Evolutionary conservation across 805 yeast genomes (phyloP).

Genomic region (Lipomyces anomalus): DNA sequence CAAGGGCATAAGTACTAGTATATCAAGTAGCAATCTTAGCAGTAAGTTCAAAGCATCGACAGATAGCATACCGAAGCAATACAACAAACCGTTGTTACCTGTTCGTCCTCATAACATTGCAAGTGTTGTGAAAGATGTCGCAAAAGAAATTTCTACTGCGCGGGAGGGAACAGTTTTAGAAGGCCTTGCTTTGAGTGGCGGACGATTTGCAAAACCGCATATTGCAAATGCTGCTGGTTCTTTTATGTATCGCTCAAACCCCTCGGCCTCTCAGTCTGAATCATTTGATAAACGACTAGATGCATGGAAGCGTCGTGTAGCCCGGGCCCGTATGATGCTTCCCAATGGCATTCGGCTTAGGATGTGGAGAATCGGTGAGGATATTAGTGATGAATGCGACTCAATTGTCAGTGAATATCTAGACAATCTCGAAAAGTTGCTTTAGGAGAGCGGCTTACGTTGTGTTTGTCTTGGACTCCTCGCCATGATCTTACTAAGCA

Average conservation of each 20-base stretch:
- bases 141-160: neutral
- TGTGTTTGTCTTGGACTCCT: too few species aligned
- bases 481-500: too few species aligned
- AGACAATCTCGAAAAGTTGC: conserved; percentile 1
- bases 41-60: neutral
- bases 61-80: too few species aligned
- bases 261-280: conserved; percentile 4
- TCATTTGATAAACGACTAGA: conserved; percentile 46
- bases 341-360: conserved; percentile 39
- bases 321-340: conserved; percentile 38
- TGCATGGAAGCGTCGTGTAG: conserved; percentile 51
- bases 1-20: neutral
- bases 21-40: neutral
- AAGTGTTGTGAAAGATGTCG: too few species aligned
- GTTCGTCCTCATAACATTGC: too few species aligned
- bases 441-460: too few species aligned
- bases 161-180: neutral
- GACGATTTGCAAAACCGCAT: neutral
- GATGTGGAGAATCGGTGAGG: conserved; percentile 42
- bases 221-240: conserved; percentile 6
- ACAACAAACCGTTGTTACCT: neutral
- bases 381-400: conserved; percentile 35
- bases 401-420: conserved; percentile 18
- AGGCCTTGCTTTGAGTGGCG: neutral
- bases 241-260: neutral